Evolutionary conservation across 192 early-diverging fungal species (phyloP), one percentile per base, ranked within the genome.

Genomic region (Coemansia sp.): DNA sequence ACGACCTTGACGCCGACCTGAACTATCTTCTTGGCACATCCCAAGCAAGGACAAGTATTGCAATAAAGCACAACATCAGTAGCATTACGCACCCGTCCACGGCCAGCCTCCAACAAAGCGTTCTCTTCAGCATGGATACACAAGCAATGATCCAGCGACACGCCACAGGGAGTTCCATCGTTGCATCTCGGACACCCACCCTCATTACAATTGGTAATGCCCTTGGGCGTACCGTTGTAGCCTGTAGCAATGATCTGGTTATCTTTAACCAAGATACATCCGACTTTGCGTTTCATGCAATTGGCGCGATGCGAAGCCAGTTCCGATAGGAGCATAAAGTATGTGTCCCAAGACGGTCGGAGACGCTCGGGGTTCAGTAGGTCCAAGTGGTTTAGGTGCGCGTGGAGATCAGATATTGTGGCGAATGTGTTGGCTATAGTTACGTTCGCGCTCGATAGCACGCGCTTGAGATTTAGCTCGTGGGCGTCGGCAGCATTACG

Each of bases 81-180:
- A 1, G 69, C 70, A 25, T 89, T 87, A 27, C 89, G 89, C n/a
- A 96, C 90, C 23, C 95, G 76, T n/a, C 93, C 94, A 42, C 95
- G 82, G 17, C 98, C 98, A 5, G 94, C 98, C 81, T 99, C 98
- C 51, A 99, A 73, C 51, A 99, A 77, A 32, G 97, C 95, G 74
- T 99, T 99, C 82, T 99, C 98, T 70, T 99, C 97, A 0, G 98
- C 98, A 70, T 98, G 97, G 74, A 99, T 88, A 74, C 98, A 99
- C 53, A 98, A 75, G 70, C 98, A 99, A 25, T 87, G 75, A 79
- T 98, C 95, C 25, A 98, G 69, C 2, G 84, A 87, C 19, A 85
- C 80, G 3, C 96, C 96, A 69, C 91, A 92, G 0, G 87, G 86
- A 1, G 91, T 85, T 3, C 85, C 93, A n/a, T 82, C 89, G 71